Percentiles rank a stretch among this genome's conserved stretches.
These are phyloP conservation scores for Populus hybrid DNA, from an alignment of 441 rosid species.

Conservation along the genomic window DNA sequence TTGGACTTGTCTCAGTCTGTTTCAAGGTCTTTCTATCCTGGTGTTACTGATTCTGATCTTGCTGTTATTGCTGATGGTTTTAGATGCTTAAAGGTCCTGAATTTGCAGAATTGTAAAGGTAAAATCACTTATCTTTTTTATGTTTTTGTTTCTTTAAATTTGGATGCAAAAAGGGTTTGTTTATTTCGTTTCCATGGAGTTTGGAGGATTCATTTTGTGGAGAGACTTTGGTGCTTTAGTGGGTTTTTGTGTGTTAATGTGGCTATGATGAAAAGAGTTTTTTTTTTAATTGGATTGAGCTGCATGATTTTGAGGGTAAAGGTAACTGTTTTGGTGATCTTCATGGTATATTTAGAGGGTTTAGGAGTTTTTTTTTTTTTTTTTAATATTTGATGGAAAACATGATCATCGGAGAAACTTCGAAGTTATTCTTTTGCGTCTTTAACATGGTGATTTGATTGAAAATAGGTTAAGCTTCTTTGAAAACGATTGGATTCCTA, in stretches of 20 bases:
- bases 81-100: conserved; percentile 56
- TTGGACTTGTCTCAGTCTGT: conserved; percentile 89
- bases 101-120: conserved; percentile 82
- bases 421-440: too few relatives aligned
- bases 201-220: neutral
- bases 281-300: too few relatives aligned
- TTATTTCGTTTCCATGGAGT: neutral
- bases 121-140: neutral
- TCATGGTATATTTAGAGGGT: too few relatives aligned
- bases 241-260: neutral
- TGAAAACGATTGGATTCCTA: neutral
- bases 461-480: neutral
- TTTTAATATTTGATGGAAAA: neutral
- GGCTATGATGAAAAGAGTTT: neutral
- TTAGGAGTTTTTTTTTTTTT: too few relatives aligned
- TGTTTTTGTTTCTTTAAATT: neutral
- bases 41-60: conserved; percentile 91
- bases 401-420: too few relatives aligned
- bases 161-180: neutral
- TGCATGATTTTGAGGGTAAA: too few relatives aligned
- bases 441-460: neutral
- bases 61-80: conserved; percentile 71
- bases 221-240: neutral
- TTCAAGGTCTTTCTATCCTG: conserved; percentile 90
- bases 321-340: too few relatives aligned